A percentile compares a stretch with the other conserved stretches of the same genome.
Evolutionary conservation across 495 filamentous ascomycete species (phyloP).

Genomic region (Tuber magnatum): DNA sequence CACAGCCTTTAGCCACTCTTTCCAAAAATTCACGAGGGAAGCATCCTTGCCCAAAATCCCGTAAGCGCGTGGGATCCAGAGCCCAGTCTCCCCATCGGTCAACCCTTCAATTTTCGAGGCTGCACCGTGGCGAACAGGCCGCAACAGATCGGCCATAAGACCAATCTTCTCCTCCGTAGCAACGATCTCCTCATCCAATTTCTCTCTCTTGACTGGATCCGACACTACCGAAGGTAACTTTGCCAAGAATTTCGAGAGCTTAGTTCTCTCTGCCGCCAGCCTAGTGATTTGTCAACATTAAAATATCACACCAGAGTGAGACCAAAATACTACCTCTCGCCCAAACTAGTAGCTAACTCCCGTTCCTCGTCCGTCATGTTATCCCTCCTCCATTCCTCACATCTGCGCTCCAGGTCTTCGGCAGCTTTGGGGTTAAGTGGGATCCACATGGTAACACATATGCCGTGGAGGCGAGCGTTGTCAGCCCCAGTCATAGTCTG

Average conservation of each 20-base stretch:
- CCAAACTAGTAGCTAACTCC: conserved; percentile 85
- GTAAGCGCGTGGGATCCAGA: conserved; percentile 93
- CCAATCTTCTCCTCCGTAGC: conserved; percentile 94
- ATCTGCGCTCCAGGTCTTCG: conserved; percentile 80
- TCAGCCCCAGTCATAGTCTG: conserved; percentile 86
- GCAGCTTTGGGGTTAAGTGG: conserved; percentile 74
- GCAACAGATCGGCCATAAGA: conserved; percentile 89
- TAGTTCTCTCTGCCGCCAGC: conserved; percentile 79
- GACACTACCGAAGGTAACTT: conserved; percentile 71
- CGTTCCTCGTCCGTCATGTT: conserved; percentile 96
- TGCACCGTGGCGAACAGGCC: conserved; percentile 86
- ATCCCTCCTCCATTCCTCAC: conserved; percentile 84
- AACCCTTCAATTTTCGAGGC: conserved; percentile 95
- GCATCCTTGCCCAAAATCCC: conserved; percentile 83
- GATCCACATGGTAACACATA: conserved; percentile 88
- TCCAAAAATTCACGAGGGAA: conserved; percentile 88
- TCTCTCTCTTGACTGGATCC: conserved; percentile 71
- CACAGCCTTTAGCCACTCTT: conserved; percentile 92
- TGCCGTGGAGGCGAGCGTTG: conserved; percentile 82
- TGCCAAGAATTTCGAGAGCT: conserved; percentile 78
- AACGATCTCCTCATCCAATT: conserved; percentile 87
- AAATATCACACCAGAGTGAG: neutral
- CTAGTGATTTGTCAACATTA: conserved; percentile 24
- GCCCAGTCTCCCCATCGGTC: conserved; percentile 89
- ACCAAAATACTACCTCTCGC: conserved; percentile 52